A percentile compares a stretch with the other conserved stretches of the same genome.
Evolutionary conservation across 2,329 filamentous ascomycete genomes (phyloP).

Genomic region (Annulohypoxylon truncatum): DNA sequence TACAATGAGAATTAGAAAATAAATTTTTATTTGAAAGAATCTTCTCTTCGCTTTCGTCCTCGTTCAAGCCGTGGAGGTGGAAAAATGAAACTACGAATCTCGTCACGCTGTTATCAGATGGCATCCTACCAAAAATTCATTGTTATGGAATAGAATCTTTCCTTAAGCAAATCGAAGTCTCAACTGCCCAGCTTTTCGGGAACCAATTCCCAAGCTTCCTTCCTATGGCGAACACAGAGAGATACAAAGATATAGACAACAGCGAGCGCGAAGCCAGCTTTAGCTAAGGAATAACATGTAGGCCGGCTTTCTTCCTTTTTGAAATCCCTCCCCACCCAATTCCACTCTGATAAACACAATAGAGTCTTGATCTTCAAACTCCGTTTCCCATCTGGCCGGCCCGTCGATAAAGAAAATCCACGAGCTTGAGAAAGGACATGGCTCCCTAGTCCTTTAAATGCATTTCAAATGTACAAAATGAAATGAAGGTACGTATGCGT

Average conservation of each 20-base stretch:
- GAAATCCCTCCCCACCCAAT: neutral
- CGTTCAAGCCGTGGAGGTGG: neutral
- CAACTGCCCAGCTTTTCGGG: neutral
- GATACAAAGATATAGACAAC: conserved; percentile 32
- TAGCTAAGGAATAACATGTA: conserved; percentile 5
- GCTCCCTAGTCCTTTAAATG: conserved; percentile 18
- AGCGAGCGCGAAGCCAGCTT: conserved; percentile 25
- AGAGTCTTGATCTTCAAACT: conserved; percentile 23
- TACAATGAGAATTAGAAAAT: no score
- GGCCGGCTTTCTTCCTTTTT: conserved; percentile 13
- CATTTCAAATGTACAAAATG: conserved; percentile 34
- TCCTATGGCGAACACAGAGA: neutral
- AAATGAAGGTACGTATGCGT: conserved; percentile 30
- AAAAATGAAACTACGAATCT: no score
- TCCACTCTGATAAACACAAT: neutral
- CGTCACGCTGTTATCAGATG: no score
- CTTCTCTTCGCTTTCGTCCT: neutral
- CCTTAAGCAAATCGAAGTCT: neutral
- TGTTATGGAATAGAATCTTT: neutral
- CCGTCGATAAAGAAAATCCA: conserved; percentile 14
- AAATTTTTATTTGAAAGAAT: no score
- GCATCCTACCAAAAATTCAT: neutral
- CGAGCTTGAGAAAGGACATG: conserved; percentile 20
- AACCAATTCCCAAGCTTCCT: neutral
- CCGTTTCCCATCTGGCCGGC: conserved; percentile 17